phyloP scores from a whole-genome alignment of 352 stramenopile genomes.

The Globisporangium splendens region DNA sequence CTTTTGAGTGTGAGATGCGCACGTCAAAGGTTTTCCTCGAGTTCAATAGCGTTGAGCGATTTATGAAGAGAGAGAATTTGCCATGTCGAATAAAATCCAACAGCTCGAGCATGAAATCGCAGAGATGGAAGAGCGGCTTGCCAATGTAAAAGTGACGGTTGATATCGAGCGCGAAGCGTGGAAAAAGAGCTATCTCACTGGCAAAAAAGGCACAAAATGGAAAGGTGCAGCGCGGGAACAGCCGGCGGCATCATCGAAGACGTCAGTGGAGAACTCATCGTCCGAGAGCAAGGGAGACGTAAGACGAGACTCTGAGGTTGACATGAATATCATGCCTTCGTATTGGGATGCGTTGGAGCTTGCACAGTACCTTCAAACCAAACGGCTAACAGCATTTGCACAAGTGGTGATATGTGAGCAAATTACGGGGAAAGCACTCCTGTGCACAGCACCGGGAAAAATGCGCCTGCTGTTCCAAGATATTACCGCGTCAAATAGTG shows the following conservation, averaged over 20 bases:
- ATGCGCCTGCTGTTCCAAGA: slow-evolving; percentile 42
- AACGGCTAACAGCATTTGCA: slow-evolving; percentile 42
- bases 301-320: slow-evolving; percentile 5
- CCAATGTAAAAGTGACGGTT: slow-evolving; percentile 45
- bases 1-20: too few species aligned
- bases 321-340: slow-evolving; percentile 29
- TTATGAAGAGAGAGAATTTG: neutral
- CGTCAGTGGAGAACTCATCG: too few species aligned
- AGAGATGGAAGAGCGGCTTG: slow-evolving; percentile 59
- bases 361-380: slow-evolving; percentile 48
- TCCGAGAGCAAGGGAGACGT: neutral
- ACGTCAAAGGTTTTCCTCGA: too few species aligned
- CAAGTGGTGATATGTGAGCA: slow-evolving; percentile 54
- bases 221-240: slow-evolving; percentile 29
- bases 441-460: slow-evolving; percentile 39
- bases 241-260: neutral
- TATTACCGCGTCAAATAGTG: slow-evolving; percentile 18
- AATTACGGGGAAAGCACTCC: slow-evolving; percentile 55
- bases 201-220: slow-evolving; percentile 63
- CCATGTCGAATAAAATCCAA: slow-evolving; percentile 38
- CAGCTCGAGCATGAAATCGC: slow-evolving; percentile 55
- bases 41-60: too few species aligned
- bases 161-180: slow-evolving; percentile 52
- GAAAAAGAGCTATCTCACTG: slow-evolving; percentile 41
- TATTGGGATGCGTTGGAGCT: slow-evolving; percentile 64